Conservation (phyloP, 305 asterid genomes). For the Solanum hybrid region DNA sequence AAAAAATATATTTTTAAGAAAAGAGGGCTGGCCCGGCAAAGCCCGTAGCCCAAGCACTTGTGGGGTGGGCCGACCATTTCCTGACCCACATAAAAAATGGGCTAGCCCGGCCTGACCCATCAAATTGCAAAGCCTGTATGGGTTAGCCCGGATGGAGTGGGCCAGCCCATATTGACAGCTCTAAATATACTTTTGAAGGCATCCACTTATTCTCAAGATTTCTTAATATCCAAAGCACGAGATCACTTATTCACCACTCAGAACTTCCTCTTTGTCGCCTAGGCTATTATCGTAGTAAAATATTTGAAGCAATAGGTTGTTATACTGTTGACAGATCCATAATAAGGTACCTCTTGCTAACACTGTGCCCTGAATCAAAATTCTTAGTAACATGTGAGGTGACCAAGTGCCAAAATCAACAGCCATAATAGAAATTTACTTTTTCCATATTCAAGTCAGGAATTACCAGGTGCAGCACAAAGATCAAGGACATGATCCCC, state of each 20-base stretch:
- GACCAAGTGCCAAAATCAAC: neutral
- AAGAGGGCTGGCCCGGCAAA: too few relatives aligned
- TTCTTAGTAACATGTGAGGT: neutral
- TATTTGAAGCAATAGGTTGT: neutral
- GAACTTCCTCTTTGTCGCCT: neutral
- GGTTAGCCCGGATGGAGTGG: too few relatives aligned
- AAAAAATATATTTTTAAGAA: too few relatives aligned
- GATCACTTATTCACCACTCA: neutral
- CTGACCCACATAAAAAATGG: too few relatives aligned
- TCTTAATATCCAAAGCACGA: neutral
- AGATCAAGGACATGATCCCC: slow-evolving; percentile 92
- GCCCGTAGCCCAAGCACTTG: too few relatives aligned
- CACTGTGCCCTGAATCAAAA: neutral
- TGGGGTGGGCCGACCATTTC: too few relatives aligned
- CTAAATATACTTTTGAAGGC: neutral
- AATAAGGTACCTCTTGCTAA: neutral
- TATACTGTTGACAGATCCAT: neutral
- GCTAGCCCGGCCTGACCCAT: too few relatives aligned
- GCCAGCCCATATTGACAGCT: too few relatives aligned
- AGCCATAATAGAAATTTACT: neutral
- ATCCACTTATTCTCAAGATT: neutral
- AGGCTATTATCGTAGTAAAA: neutral
- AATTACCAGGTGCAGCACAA: slow-evolving; percentile 89
- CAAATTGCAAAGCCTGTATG: too few relatives aligned
- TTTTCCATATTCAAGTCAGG: slow-evolving; percentile 2